Conservation (phyloP, 2,329 filamentous ascomycete genomes). For the Alternaria metachromatica region DNA sequence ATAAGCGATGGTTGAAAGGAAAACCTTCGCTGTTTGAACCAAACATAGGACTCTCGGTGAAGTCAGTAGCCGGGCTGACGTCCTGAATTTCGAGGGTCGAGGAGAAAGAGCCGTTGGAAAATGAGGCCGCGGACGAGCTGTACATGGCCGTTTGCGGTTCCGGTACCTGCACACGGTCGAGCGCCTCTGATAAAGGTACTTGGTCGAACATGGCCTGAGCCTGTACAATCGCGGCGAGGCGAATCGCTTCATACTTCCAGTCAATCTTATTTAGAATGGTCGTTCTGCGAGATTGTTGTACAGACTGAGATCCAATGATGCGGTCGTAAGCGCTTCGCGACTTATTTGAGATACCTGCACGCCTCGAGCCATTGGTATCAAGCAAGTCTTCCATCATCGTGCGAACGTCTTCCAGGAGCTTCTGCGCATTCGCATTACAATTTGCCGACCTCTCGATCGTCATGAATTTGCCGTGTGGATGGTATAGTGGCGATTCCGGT, state of each 20-base stretch:
- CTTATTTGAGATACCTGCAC: constrained; percentile 17
- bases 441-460: constrained; percentile 33
- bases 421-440: constrained; percentile 21
- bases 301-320: constrained; percentile 27
- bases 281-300: constrained; percentile 14
- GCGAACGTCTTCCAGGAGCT: constrained; percentile 36
- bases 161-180: constrained; percentile 17
- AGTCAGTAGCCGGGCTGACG: constrained; percentile 27
- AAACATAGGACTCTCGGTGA: constrained; percentile 21
- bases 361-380: constrained; percentile 25
- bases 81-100: constrained; percentile 24
- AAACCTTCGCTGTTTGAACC: constrained; percentile 13
- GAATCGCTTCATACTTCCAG: constrained; percentile 47
- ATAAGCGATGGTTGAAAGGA: constrained; percentile 11
- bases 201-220: constrained; percentile 40
- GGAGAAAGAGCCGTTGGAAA: constrained; percentile 21
- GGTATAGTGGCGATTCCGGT: constrained; percentile 48
- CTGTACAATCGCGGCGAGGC: constrained; percentile 40
- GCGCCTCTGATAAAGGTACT: constrained; percentile 35
- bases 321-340: constrained; percentile 28
- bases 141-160: constrained; percentile 2
- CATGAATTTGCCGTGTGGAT: constrained; percentile 34
- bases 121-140: constrained; percentile 12
- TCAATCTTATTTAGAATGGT: constrained; percentile 25
- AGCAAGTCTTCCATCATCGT: constrained; percentile 43